Percentiles rank a stretch among this genome's conserved stretches.
Conservation (phyloP, 768 basidiomycete species). For the Suillus subaureus region DNA sequence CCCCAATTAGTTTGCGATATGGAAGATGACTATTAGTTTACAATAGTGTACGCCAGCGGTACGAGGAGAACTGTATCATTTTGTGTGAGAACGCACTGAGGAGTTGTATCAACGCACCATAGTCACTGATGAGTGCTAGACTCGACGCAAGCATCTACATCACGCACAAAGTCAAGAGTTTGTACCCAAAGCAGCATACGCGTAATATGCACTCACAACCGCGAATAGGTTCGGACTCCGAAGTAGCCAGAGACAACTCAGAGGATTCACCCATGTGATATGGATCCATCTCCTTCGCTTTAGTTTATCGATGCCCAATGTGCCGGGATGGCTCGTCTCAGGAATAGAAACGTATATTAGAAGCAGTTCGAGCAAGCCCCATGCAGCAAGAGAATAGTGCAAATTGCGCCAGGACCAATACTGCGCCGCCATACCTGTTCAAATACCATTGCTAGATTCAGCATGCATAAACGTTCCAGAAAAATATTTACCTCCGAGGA, state of each 20-base stretch:
- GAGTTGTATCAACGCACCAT: constrained; percentile 21
- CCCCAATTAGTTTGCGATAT: background rate
- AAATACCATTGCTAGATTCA: background rate
- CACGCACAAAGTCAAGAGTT: constrained; percentile 34
- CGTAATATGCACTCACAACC: constrained; percentile 40
- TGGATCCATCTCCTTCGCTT: constrained; percentile 37
- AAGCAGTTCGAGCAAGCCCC: constrained; percentile 41
- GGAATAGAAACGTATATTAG: constrained; percentile 48
- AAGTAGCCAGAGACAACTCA: constrained; percentile 47
- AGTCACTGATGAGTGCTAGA: constrained; percentile 30
- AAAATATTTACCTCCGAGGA: constrained; percentile 45
- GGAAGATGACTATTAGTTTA: constrained; percentile 16
- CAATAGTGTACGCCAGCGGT: constrained; percentile 41
- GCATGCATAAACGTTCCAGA: background rate
- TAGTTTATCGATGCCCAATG: constrained; percentile 54
- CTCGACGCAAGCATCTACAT: constrained; percentile 42
- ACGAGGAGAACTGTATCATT: constrained; percentile 28
- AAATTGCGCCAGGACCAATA: constrained; percentile 63
- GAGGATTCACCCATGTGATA: constrained; percentile 52
- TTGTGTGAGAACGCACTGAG: background rate
- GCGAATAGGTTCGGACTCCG: constrained; percentile 56
- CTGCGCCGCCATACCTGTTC: constrained; percentile 46
- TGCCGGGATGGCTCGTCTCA: constrained; percentile 63
- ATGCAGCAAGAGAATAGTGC: constrained; percentile 45
- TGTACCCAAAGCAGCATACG: background rate